A percentile compares a stretch with the other conserved stretches of the same genome.
phyloP scores from a whole-genome alignment of 2,329 filamentous ascomycete species.

The Ustilaginoidea virens region DNA sequence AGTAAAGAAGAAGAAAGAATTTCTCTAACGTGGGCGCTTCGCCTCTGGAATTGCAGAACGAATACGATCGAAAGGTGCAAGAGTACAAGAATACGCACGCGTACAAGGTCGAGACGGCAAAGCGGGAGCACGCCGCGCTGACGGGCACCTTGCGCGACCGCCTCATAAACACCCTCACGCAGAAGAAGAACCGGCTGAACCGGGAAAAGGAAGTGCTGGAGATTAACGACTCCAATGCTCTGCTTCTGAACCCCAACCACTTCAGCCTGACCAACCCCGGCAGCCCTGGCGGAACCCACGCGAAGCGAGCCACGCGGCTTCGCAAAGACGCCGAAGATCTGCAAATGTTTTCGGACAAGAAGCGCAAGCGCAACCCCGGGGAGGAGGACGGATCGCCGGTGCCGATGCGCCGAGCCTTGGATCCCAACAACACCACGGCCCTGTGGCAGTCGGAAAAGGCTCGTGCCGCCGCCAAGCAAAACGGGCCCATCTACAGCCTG shows the following conservation, averaged over 20 bases:
- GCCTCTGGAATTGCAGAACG: too few species aligned
- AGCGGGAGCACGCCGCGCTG: slow-evolving; percentile 43
- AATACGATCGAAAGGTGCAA: slow-evolving; percentile 46
- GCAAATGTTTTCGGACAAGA: slow-evolving; percentile 40
- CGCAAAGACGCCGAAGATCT: slow-evolving; percentile 46
- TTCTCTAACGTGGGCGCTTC: too few species aligned
- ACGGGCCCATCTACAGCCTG: slow-evolving; percentile 47
- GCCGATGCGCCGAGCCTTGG: slow-evolving; percentile 38
- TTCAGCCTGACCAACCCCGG: slow-evolving; percentile 50
- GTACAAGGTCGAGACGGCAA: slow-evolving; percentile 48
- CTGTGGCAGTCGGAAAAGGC: slow-evolving; percentile 48
- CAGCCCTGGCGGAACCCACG: slow-evolving; percentile 46
- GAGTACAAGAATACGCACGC: slow-evolving; percentile 43
- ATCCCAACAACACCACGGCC: slow-evolving; percentile 41
- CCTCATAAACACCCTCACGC: slow-evolving; percentile 48
- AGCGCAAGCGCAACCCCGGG: slow-evolving; percentile 43
- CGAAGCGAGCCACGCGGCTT: slow-evolving; percentile 46
- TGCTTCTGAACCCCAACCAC: slow-evolving; percentile 52
- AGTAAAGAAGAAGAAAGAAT: too few species aligned
- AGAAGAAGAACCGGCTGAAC: slow-evolving; percentile 47
- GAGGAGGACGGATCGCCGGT: slow-evolving; percentile 50
- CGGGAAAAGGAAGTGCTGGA: slow-evolving; percentile 55
- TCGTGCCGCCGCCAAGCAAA: slow-evolving; percentile 35
- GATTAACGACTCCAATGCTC: slow-evolving; percentile 48
- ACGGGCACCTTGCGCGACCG: slow-evolving; percentile 47